Percentiles rank a stretch among this genome's conserved stretches.
These are phyloP conservation scores for Melanopsichium pennsylvanicum DNA, from an alignment of 1,284 basidiomycete species.

Conservation along the genomic window DNA sequence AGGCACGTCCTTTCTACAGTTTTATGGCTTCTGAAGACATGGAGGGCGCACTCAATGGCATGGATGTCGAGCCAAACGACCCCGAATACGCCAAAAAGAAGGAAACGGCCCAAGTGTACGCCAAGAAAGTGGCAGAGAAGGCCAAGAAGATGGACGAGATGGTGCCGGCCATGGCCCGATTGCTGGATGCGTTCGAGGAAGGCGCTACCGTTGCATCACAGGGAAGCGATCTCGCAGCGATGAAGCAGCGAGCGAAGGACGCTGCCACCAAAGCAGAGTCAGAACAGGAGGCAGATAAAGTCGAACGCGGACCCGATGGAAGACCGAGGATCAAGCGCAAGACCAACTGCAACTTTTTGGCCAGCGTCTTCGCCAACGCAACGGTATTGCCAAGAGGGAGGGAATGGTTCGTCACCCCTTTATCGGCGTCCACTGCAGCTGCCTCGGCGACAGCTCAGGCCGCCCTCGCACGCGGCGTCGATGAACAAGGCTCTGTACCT, in stretches of 20 bases:
- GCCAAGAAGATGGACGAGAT: constrained; percentile 52
- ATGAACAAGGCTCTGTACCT: constrained; percentile 21
- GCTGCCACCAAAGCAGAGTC: constrained; percentile 37
- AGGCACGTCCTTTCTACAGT: constrained; percentile 57
- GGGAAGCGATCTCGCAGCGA: constrained; percentile 52
- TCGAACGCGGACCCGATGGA: constrained; percentile 48
- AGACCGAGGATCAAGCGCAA: constrained; percentile 57
- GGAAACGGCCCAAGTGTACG: constrained; percentile 42
- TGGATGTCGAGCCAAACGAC: constrained; percentile 59
- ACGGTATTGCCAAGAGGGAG: constrained; percentile 59
- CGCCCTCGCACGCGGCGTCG: constrained; percentile 27
- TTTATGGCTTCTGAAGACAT: constrained; percentile 56
- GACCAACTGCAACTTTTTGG: constrained; percentile 64
- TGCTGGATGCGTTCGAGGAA: constrained; percentile 64
- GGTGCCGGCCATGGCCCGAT: constrained; percentile 57
- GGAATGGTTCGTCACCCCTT: constrained; percentile 60
- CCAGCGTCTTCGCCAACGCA: constrained; percentile 65
- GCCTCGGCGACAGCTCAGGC: constrained; percentile 49
- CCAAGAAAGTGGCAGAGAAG: constrained; percentile 39
- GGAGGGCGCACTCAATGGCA: constrained; percentile 51
- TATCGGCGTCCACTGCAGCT: constrained; percentile 46
- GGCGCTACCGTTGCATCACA: constrained; percentile 59
- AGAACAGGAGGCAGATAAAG: constrained; percentile 31
- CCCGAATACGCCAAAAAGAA: constrained; percentile 58
- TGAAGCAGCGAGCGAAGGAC: constrained; percentile 54